Base-by-base conservation (phyloP, 768 basidiomycete genomes). In the Macrolepiota fuliginosa region DNA sequence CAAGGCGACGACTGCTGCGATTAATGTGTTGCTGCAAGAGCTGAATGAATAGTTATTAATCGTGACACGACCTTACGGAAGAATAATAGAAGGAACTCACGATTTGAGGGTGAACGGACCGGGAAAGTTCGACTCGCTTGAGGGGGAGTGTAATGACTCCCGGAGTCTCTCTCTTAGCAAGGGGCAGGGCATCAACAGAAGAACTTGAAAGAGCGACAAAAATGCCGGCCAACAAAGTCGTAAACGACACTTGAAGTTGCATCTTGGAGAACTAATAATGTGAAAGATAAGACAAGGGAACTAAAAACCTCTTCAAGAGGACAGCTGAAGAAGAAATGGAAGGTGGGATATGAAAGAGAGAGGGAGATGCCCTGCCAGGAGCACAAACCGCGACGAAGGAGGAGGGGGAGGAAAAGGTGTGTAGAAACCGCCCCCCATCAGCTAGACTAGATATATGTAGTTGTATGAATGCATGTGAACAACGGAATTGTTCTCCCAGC, bases 1-100 rank as follows among this genome's bases (percentile, higher is more conserved):
- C 83, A 36, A 84, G 77, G 40, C 88, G 86, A 56, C 72, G 77
- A 49, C 80, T 71, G 40, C 77, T 79, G 47, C 79, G 82, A 65
- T 85, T 88, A 46, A 83, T 80, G 67, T 85, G 81, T 70, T 84
- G 86, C 68, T 88, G 87, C 54, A 86, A 73, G 54, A 81, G 66
- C 87, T 88, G 63, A 35, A 68, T 25, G 60, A 54, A 24, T 65
- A 56, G 36, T 68, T n/a, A 49, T 27, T 19, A n/a, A 45, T 27
- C 24, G n/a, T 17, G n/a, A 10, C 37, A 29, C 35, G 36, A 27
- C 2, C 29, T 29, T 39, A 29, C 42, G 39, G 9, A 47, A 42
- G 32, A 40, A 58, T 27, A 40, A 58, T 27, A 40, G 25, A 57
- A 40, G 17, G 36, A 59, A 73, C 76, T 32, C 63, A 80, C 80